Evolutionary conservation across 805 yeast genomes (phyloP), one percentile per base, ranked within the genome.

Genomic region (Schwanniomyces yamadae): DNA sequence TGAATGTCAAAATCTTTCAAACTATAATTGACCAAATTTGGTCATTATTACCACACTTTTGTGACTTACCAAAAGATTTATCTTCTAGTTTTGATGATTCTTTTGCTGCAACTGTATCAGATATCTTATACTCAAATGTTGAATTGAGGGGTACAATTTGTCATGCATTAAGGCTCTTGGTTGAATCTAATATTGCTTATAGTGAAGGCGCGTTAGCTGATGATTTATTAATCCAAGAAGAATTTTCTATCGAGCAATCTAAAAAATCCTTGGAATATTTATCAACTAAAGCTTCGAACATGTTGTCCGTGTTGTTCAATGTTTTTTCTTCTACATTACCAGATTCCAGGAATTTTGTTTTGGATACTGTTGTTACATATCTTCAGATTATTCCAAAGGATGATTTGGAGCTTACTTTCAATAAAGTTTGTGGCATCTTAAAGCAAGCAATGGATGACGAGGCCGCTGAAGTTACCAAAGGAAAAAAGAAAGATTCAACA

Each of bases 1-100:
- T 85, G 41, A 84, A 87, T 55, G 59, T 66, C 39, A 93, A 88
- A 62, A 78, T 93, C 34, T 84, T 86, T 55, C 75, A 80, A 49
- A 91, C 99, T 2, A 78, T 93, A 29, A 69, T 86, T 27, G 95
- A 86, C 55, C 99, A 93, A 70, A 72, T 90, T 22, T 89, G 97
- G 97, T 80, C 95, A 1, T 69, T 90, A 44, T 69, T 93, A 43
- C 96, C 98, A 12, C 84, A 81, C 48, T 93, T 89, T 60, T 83
- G 93, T 54, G 93, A 85, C 54, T 71, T 90, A 49, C 96, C 98
- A 22, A 68, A 66, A 17, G 99, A 93, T 61, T 67, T 88, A 46
- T 58, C 54, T 15, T 50, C 54, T 6, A 66, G 86, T 0, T 88
- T 91, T 54, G 76, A 78, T 37, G 87, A 82, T 55, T 75, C 73